phyloP scores from a whole-genome alignment of 148 eudicot genomes.

The Camellia granthamiana region DNA sequence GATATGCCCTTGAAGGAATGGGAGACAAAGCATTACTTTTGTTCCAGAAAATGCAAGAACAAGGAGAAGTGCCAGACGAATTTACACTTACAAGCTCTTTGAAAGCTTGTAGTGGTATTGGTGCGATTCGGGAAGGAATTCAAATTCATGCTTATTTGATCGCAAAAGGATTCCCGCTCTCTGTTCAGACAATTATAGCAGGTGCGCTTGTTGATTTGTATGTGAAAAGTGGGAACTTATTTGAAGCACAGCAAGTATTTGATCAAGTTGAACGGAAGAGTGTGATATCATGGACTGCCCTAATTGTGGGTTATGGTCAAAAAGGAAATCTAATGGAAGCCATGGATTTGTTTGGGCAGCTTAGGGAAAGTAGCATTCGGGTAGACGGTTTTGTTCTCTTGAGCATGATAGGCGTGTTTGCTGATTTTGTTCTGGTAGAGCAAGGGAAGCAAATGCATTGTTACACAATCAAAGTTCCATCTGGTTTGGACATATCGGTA shows the following conservation, averaged over 20 bases:
- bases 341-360: conserved; percentile 62
- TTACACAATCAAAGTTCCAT: conserved; percentile 51
- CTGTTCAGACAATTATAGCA: conserved; percentile 37
- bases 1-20: conserved; percentile 43
- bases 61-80: conserved; percentile 57
- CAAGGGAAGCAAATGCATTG: conserved; percentile 81
- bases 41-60: conserved; percentile 44
- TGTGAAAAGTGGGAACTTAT: conserved; percentile 58
- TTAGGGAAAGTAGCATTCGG: conserved; percentile 35
- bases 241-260: conserved; percentile 55
- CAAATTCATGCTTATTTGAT: conserved; percentile 67
- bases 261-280: conserved; percentile 53
- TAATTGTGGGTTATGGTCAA: conserved; percentile 74
- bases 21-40: conserved; percentile 39
- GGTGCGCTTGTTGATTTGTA: conserved; percentile 82
- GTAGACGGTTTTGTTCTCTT: conserved; percentile 68
- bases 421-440: conserved; percentile 73
- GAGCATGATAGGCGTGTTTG: conserved; percentile 67
- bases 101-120: conserved; percentile 60
- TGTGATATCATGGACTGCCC: conserved; percentile 68
- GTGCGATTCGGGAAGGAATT: conserved; percentile 42
- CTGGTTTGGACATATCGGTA: conserved; percentile 51
- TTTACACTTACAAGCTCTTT: conserved; percentile 71
- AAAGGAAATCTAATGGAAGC: conserved; percentile 46
- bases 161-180: conserved; percentile 41